phyloP scores from a whole-genome alignment of 2,329 filamentous ascomycete genomes.

The Colletotrichum zoysiae region DNA sequence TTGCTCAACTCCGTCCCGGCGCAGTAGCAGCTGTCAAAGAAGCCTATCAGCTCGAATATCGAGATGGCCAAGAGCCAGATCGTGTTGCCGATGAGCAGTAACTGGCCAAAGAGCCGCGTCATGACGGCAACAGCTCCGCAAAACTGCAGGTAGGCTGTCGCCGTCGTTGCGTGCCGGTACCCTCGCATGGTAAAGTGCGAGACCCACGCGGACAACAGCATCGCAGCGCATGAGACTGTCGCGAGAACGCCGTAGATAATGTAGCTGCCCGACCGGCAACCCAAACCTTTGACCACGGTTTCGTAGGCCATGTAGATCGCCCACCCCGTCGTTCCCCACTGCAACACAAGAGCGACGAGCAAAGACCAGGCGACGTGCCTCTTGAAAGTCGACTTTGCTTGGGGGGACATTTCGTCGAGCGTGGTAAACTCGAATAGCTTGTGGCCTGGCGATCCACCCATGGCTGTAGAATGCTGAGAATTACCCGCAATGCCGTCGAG shows the following conservation, averaged over 20 bases:
- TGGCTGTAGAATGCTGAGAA: no score
- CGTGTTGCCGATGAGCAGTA: slow-evolving; percentile 38
- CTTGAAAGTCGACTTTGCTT: slow-evolving; percentile 22
- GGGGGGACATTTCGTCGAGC: neutral
- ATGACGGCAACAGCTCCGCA: slow-evolving; percentile 42
- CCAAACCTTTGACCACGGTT: slow-evolving; percentile 42
- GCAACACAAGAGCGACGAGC: slow-evolving; percentile 30
- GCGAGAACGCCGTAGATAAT: slow-evolving; percentile 39
- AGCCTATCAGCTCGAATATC: slow-evolving; percentile 43
- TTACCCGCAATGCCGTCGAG: no score
- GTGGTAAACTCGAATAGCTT: slow-evolving; percentile 5
- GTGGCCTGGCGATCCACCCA: no score
- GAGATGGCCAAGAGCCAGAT: slow-evolving; percentile 42
- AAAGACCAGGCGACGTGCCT: slow-evolving; percentile 38
- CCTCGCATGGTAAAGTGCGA: slow-evolving; percentile 4
- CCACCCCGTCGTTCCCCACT: slow-evolving; percentile 42
- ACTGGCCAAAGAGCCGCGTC: slow-evolving; percentile 34
- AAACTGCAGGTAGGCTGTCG: neutral
- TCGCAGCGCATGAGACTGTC: slow-evolving; percentile 33
- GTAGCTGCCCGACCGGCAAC: slow-evolving; percentile 44
- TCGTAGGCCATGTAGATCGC: slow-evolving; percentile 41
- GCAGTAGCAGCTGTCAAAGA: slow-evolving; percentile 45
- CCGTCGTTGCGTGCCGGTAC: neutral
- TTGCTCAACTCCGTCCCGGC: slow-evolving; percentile 38
- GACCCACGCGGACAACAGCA: slow-evolving; percentile 36